Evolutionary conservation across 768 basidiomycete genomes (phyloP).

Genomic region (Lepiota brunneoincarnata): DNA sequence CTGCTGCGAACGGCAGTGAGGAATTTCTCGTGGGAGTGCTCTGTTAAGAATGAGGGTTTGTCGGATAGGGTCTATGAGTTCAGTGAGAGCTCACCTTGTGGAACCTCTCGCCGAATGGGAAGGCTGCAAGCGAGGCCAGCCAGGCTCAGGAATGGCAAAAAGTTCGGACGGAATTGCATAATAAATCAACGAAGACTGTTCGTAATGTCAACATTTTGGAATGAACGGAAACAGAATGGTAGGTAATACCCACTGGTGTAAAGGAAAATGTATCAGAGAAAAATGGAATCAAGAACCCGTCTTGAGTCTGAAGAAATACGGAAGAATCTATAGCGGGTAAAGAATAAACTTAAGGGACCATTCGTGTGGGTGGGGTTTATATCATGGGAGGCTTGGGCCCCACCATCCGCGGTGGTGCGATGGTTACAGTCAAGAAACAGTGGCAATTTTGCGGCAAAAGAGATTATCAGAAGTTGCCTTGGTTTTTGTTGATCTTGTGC

Average conservation of each 20-base stretch:
- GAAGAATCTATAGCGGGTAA: constrained; percentile 16
- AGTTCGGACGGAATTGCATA: constrained; percentile 33
- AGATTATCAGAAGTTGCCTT: constrained; percentile 9
- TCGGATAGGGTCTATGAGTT: neutral
- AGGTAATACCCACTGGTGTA: neutral
- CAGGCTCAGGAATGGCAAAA: constrained; percentile 33
- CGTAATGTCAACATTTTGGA: neutral
- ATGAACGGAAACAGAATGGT: neutral
- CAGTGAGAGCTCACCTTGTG: constrained; percentile 45
- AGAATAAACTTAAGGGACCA: neutral
- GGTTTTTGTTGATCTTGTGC: constrained; percentile 6
- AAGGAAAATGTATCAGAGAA: constrained; percentile 21
- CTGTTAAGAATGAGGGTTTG: constrained; percentile 26
- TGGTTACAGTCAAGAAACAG: neutral
- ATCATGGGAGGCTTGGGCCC: neutral
- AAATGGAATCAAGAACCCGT: constrained; percentile 48
- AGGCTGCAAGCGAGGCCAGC: constrained; percentile 32
- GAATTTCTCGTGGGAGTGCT: constrained; percentile 64
- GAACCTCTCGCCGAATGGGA: constrained; percentile 58
- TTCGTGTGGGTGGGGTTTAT: neutral
- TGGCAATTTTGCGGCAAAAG: neutral
- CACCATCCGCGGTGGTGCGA: neutral
- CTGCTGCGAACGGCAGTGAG: constrained; percentile 47
- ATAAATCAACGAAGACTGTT: constrained; percentile 2
- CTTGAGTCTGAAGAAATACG: constrained; percentile 42